phyloP scores from a whole-genome alignment of 805 yeast species.

The Cyberlindnera mycetangii region DNA sequence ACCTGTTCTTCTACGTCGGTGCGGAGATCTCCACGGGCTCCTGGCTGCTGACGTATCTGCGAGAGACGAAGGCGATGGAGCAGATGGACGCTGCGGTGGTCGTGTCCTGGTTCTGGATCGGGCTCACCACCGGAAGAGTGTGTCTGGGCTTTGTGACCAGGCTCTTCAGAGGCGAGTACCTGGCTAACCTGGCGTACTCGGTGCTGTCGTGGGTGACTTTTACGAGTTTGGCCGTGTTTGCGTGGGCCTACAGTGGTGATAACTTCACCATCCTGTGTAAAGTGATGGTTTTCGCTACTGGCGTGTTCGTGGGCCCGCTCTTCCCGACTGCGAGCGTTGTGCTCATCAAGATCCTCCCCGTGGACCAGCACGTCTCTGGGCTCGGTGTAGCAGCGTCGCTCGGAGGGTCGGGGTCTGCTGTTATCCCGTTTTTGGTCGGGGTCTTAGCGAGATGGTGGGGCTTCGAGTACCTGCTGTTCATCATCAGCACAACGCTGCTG shows the following conservation, averaged over 20 bases:
- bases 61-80: slow-evolving; percentile 49
- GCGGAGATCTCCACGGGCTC: slow-evolving; percentile 68
- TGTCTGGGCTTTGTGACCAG: slow-evolving; percentile 52
- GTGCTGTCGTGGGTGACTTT: slow-evolving; percentile 34
- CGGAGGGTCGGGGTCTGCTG: slow-evolving; percentile 32
- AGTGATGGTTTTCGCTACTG: slow-evolving; percentile 39
- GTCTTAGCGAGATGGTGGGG: slow-evolving; percentile 18
- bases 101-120: slow-evolving; percentile 71
- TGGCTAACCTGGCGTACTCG: slow-evolving; percentile 30
- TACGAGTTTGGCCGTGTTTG: slow-evolving; percentile 17
- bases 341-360: slow-evolving; percentile 60
- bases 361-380: slow-evolving; percentile 56
- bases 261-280: slow-evolving; percentile 7
- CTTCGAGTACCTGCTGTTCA: slow-evolving; percentile 10
- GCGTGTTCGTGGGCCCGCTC: slow-evolving; percentile 64
- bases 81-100: slow-evolving; percentile 52
- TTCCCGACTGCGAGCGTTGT: slow-evolving; percentile 72
- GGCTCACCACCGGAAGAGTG: slow-evolving; percentile 63
- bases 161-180: slow-evolving; percentile 42
- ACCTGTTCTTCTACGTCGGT: slow-evolving; percentile 63
- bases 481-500: not conserved
- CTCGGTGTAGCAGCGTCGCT: slow-evolving; percentile 63
- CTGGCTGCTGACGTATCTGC: slow-evolving; percentile 64
- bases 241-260: slow-evolving; percentile 10
- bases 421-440: slow-evolving; percentile 45